phyloP scores from a whole-genome alignment of 2,329 filamentous ascomycete species.

The Phialophora macrospora region DNA sequence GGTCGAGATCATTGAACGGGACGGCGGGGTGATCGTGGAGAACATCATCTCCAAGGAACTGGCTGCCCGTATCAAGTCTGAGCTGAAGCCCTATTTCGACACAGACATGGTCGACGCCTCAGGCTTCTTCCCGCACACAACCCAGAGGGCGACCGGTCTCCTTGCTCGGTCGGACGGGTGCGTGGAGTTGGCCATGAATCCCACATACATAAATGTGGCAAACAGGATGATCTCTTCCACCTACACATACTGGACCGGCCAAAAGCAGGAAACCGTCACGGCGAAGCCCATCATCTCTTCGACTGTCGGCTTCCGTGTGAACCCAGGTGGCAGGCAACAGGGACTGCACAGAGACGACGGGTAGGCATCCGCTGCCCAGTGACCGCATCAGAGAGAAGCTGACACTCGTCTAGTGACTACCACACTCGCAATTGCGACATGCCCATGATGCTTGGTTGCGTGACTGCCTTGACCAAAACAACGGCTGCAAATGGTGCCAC shows the following conservation, averaged over 20 bases:
- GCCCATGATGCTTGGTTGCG: conserved; percentile 48
- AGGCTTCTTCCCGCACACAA: conserved; percentile 42
- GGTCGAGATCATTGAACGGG: conserved; percentile 29
- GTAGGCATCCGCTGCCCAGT: conserved; percentile 38
- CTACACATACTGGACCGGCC: conserved; percentile 46
- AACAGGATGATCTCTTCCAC: conserved; percentile 46
- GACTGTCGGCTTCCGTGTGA: conserved; percentile 43
- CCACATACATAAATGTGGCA: conserved; percentile 45
- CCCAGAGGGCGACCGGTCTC: conserved; percentile 46
- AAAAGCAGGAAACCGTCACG: conserved; percentile 33
- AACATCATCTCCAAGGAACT: conserved; percentile 34
- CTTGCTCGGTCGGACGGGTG: conserved; percentile 48
- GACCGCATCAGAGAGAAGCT: conserved; percentile 45
- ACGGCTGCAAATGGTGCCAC: conserved; percentile 44
- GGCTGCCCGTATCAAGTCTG: conserved; percentile 33
- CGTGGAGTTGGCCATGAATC: conserved; percentile 47
- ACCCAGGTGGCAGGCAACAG: conserved; percentile 39
- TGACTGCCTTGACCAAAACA: conserved; percentile 43
- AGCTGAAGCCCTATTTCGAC: conserved; percentile 39
- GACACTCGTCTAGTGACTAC: conserved; percentile 22
- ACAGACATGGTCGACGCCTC: conserved; percentile 35
- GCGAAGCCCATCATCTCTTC: conserved; percentile 41
- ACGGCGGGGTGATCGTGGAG: conserved; percentile 37
- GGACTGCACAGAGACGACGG: conserved; percentile 42
- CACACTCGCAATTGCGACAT: conserved; percentile 45